Percentiles rank a stretch among this genome's conserved stretches.
These are phyloP conservation scores for Arthrobotrys sinensis DNA, from an alignment of 2,329 filamentous ascomycete species.

Conservation along the genomic window DNA sequence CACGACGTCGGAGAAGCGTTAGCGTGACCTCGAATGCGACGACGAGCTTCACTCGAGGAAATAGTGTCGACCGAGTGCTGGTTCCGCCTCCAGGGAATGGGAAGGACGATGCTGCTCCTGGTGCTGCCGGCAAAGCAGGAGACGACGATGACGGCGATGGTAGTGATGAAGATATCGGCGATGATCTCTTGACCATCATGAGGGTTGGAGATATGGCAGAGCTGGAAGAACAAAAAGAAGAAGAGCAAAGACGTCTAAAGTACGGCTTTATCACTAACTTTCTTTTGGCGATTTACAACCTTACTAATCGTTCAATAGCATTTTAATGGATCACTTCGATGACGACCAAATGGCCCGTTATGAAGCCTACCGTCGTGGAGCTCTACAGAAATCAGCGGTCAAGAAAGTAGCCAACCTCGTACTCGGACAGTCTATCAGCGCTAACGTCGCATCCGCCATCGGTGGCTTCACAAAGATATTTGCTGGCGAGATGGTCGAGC, in stretches of 20 bases:
- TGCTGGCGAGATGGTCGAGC: conserved; percentile 77
- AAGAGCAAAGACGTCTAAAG: conserved; percentile 72
- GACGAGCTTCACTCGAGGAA: conserved; percentile 72
- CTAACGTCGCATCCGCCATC: conserved; percentile 76
- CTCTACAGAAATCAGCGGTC: conserved; percentile 71
- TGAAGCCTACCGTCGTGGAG: conserved; percentile 70
- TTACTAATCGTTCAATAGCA: conserved; percentile 49
- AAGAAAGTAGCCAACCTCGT: conserved; percentile 77
- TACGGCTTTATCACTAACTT: conserved; percentile 6
- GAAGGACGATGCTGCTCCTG: conserved; percentile 65
- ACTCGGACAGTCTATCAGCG: conserved; percentile 77
- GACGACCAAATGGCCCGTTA: conserved; percentile 70
- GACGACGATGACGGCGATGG: conserved; percentile 75
- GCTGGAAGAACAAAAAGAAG: conserved; percentile 78
- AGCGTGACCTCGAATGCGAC: conserved; percentile 75
- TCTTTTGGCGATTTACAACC: neutral
- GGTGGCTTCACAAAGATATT: conserved; percentile 78
- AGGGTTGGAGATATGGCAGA: conserved; percentile 74
- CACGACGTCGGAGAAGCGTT: conserved; percentile 74
- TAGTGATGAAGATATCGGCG: conserved; percentile 72
- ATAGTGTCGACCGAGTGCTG: conserved; percentile 66
- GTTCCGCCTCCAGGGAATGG: conserved; percentile 48
- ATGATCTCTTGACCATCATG: conserved; percentile 68
- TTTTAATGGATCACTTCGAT: conserved; percentile 67
- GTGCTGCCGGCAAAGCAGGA: conserved; percentile 68